Percentiles rank a stretch among this genome's conserved stretches.
These are phyloP conservation scores for Hymenoscyphus scutula DNA, from an alignment of 2,329 filamentous ascomycete species.

Conservation along the genomic window DNA sequence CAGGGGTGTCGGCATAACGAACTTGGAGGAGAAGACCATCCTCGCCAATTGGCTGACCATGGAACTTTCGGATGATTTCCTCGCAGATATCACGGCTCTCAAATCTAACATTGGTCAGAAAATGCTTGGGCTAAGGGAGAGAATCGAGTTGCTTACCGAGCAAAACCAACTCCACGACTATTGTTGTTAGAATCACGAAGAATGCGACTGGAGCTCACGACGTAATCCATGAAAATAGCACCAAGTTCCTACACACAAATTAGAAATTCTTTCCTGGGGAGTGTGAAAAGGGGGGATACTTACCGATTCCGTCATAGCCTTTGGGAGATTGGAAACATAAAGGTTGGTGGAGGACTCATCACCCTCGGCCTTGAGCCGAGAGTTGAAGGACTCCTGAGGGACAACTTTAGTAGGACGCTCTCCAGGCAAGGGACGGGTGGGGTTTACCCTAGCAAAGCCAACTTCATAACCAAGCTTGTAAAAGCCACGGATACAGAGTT, in stretches of 20 bases:
- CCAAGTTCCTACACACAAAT: slow-evolving; percentile 61
- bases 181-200: slow-evolving; percentile 88
- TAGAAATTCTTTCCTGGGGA: slow-evolving; percentile 25
- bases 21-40: slow-evolving; percentile 87
- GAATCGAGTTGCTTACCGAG: slow-evolving; percentile 61
- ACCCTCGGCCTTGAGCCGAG: slow-evolving; percentile 92
- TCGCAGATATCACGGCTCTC: slow-evolving; percentile 87
- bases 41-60: slow-evolving; percentile 72
- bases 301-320: slow-evolving; percentile 86
- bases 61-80: slow-evolving; percentile 81
- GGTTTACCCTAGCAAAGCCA: slow-evolving; percentile 80
- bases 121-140: slow-evolving; percentile 1
- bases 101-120: slow-evolving; percentile 58
- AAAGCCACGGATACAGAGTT: slow-evolving; percentile 94
- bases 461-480: slow-evolving; percentile 95
- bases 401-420: slow-evolving; percentile 25
- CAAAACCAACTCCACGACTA: slow-evolving; percentile 95
- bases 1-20: slow-evolving; percentile 93
- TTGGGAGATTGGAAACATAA: slow-evolving; percentile 95
- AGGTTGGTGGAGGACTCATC: slow-evolving; percentile 90
- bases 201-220: slow-evolving; percentile 91
- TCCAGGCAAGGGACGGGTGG: background rate
- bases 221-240: slow-evolving; percentile 74
- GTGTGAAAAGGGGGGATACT: slow-evolving; percentile 36
- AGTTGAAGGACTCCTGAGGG: slow-evolving; percentile 89